These are phyloP conservation scores for Colletotrichum neosansevieriae DNA, from an alignment of 2,329 filamentous ascomycete genomes.

Conservation along the genomic window DNA sequence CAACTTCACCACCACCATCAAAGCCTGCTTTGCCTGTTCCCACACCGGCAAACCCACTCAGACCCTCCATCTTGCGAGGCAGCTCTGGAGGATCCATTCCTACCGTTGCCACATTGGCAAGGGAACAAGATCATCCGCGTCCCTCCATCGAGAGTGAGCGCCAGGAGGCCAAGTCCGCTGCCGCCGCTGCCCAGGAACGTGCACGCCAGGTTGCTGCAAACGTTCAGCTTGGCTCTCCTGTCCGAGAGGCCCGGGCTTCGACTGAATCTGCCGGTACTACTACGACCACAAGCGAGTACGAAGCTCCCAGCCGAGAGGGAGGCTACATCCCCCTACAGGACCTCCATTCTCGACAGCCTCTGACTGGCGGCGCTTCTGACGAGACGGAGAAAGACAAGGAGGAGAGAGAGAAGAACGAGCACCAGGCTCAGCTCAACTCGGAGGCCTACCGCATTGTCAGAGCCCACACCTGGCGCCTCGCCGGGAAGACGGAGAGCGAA, in stretches of 20 bases:
- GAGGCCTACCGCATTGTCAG: conserved; percentile 58
- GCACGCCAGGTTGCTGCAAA: conserved; percentile 57
- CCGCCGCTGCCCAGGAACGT: conserved; percentile 58
- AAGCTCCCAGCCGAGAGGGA: conserved; percentile 42
- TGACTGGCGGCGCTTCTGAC: conserved; percentile 18
- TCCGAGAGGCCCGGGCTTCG: conserved; percentile 51
- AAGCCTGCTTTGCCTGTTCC: conserved; percentile 22
- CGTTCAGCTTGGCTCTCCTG: conserved; percentile 52
- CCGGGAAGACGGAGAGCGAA: conserved; percentile 12
- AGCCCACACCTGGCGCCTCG: conserved; percentile 52
- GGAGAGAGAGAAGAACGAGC: conserved; percentile 41
- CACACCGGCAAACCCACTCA: conserved; percentile 14
- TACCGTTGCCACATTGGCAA: conserved; percentile 40
- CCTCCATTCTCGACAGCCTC: conserved; percentile 42
- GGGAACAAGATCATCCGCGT: conserved; percentile 7
- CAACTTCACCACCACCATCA: conserved; percentile 39
- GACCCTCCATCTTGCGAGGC: conserved; percentile 57
- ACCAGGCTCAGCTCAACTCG: conserved; percentile 46
- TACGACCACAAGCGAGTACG: conserved; percentile 46
- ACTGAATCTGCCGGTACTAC: conserved; percentile 52
- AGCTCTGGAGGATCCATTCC: conserved; percentile 55
- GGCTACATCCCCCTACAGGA: conserved; percentile 49
- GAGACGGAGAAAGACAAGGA: background rate
- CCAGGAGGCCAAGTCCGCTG: conserved; percentile 45
- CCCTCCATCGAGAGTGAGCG: conserved; percentile 42